Evolutionary conservation across 352 stramenopile species (phyloP), one percentile per base, ranked within the genome.

Genomic region (Aphanomyces stellatus): DNA sequence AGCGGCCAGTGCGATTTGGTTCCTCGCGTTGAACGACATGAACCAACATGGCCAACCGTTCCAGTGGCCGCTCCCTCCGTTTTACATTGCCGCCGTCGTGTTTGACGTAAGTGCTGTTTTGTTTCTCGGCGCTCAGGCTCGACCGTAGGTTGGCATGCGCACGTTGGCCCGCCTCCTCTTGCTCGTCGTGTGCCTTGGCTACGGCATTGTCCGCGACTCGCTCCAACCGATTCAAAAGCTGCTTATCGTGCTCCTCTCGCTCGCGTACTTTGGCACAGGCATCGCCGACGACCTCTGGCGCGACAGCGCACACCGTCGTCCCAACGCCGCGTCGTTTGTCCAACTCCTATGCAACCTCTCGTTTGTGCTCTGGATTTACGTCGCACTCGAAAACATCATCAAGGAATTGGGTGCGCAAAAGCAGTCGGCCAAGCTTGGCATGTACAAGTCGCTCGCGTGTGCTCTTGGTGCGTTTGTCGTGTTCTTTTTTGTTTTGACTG

Each of bases 291-390:
- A 93, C 48, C 72, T 92, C 19, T 91, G 82, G 49, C 84, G 83
- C 25, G 83, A 84, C 33, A 56, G 83, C 42, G 81, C 78, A 35
- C 80, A 91, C 59, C 91, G 92, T 63, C 82, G 85, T 10, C 85
- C 82, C 24, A 92, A 80, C n/a, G 72, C 80, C 17, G 96, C 84
- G 87, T 89, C 87, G 46, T 90, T 96, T 51, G 63, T 89, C 28
- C 87, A 94, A 72, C 67, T 96, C 42, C 42, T 93, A 25, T 95
- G 87, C 72, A 94, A 96, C 59, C 76, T 96, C 22, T 69, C 79
- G 43, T 96, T 95, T 65, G 90, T 96, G 62, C 88, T 95, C 74
- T 96, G 88, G 88, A 96, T 96, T 66, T 89, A 96, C 71, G 81
- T 80, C 53, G 88, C 85, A 30, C 81, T 96, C 55, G 82, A 93